Evolutionary conservation across 1,284 basidiomycete species (phyloP), one percentile per base, ranked within the genome.

Genomic region (Pseudozyma tsukubaensis): DNA sequence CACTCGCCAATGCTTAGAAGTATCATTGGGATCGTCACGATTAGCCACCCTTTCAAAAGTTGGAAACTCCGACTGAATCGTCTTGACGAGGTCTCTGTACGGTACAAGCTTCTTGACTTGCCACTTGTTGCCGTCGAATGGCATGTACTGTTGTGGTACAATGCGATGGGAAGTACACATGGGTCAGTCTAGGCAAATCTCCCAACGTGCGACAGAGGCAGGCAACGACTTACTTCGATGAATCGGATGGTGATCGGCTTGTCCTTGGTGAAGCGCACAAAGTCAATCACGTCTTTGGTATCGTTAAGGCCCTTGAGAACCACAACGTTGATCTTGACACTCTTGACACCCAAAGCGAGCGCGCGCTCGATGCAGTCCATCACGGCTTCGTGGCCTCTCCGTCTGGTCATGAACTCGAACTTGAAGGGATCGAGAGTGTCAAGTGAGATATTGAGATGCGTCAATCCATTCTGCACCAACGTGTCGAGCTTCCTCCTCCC

Each of bases 401-500:
- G 54, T 52, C 92, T 89, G 0, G 93, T 92, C 87, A 94, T 92
- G 43, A 92, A 87, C 83, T 94, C 92, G 81, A 94, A 94, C 81
- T 92, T 94, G 87, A 91, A 90, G 39, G 92, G 91, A 81, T 94
- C 92, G 47, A 95, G 86, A 0, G 93, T 95, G 83, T 95, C 93
- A 75, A 95, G 86, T 76, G 64, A 57, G 50, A 77, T 44, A 82
- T 95, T 94, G 29, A 94, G 85, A 85, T 94, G 92, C 0, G 92
- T 92, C 4, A 95, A 86, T 0, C 93, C 93, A 60, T 89, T 90
- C 39, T 87, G 85, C 13, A 93, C 87, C 36, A 94, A 85, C 21
- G 87, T 85, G 6, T 91, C 89, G 7, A 94, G 87, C 68, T 89
- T 89, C 35, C 92, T 88, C 35, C 62, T 69, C 77, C 91, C 90